A percentile compares a stretch with the other conserved stretches of the same genome.
Evolutionary conservation across 306 rosid species (phyloP).

Genomic region (Vigna unguiculata): DNA sequence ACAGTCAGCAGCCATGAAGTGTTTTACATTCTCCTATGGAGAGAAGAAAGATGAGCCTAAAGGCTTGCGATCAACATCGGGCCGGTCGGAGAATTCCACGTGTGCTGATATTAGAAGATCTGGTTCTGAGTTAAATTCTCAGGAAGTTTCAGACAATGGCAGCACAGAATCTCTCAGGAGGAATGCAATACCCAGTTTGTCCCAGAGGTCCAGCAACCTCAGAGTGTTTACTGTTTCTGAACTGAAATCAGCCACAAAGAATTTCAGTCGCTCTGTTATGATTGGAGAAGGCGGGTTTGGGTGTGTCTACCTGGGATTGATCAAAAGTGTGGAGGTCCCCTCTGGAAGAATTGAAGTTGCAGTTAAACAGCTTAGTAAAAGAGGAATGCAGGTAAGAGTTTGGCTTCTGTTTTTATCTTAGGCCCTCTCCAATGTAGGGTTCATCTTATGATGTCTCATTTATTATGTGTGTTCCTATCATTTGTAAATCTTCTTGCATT

Average conservation of each 20-base stretch:
- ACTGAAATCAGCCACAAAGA: conserved; percentile 82
- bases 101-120: conserved; percentile 62
- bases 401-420: conserved; percentile 22
- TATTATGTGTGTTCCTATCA: too few species aligned
- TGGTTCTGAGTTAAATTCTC: conserved; percentile 75
- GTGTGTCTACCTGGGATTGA: conserved; percentile 76
- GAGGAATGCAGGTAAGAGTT: conserved; percentile 83
- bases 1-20: conserved; percentile 64
- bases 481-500: too few species aligned
- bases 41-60: conserved; percentile 72
- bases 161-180: conserved; percentile 77
- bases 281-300: conserved; percentile 99
- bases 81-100: conserved; percentile 53
- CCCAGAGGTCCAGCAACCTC: conserved; percentile 88
- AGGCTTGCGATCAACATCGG: conserved; percentile 50
- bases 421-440: too few species aligned
- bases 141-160: conserved; percentile 66
- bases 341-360: conserved; percentile 78
- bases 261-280: conserved; percentile 83
- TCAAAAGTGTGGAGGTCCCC: conserved; percentile 72
- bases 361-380: conserved; percentile 89
- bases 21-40: conserved; percentile 63
- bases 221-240: conserved; percentile 79
- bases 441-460: too few species aligned
- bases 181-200: conserved; percentile 62